Evolutionary conservation across 2,329 filamentous ascomycete genomes (phyloP).

Genomic region (Helminthosporium solani): DNA sequence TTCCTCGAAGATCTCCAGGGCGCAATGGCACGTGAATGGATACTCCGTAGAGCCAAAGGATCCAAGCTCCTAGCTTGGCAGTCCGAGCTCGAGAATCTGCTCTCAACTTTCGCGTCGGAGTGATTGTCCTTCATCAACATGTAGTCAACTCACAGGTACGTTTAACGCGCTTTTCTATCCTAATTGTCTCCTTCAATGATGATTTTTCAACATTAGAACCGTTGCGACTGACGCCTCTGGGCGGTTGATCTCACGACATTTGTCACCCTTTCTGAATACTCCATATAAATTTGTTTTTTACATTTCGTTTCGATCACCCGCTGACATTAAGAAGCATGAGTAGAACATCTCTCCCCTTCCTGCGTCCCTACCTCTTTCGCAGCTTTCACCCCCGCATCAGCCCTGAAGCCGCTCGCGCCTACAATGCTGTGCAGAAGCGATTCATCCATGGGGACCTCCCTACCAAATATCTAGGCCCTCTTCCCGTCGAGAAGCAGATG

Average conservation of each 20-base stretch:
- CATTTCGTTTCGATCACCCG: neutral
- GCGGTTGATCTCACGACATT: constrained; percentile 53
- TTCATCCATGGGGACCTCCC: constrained; percentile 21
- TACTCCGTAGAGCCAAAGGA: too few species aligned
- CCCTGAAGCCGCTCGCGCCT: constrained; percentile 53
- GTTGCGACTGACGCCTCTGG: constrained; percentile 65
- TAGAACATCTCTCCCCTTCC: constrained; percentile 50
- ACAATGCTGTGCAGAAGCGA: constrained; percentile 45
- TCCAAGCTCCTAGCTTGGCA: neutral
- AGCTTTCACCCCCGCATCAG: constrained; percentile 40
- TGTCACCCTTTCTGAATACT: constrained; percentile 38
- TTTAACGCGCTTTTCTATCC: neutral
- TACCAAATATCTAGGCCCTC: constrained; percentile 30
- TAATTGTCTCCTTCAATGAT: constrained; percentile 21
- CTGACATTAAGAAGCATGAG: constrained; percentile 48
- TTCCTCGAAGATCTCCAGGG: too few species aligned
- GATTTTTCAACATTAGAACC: constrained; percentile 55
- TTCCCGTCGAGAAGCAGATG: constrained; percentile 51
- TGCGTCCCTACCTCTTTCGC: constrained; percentile 58
- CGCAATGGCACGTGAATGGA: too few species aligned
- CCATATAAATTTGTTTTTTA: neutral
- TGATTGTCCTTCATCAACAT: neutral
- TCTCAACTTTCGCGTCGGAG: neutral
- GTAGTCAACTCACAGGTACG: neutral
- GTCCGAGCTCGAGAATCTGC: neutral